These are phyloP conservation scores for Jamesozyma rosinii DNA, from an alignment of 805 yeast genomes.

Conservation along the genomic window DNA sequence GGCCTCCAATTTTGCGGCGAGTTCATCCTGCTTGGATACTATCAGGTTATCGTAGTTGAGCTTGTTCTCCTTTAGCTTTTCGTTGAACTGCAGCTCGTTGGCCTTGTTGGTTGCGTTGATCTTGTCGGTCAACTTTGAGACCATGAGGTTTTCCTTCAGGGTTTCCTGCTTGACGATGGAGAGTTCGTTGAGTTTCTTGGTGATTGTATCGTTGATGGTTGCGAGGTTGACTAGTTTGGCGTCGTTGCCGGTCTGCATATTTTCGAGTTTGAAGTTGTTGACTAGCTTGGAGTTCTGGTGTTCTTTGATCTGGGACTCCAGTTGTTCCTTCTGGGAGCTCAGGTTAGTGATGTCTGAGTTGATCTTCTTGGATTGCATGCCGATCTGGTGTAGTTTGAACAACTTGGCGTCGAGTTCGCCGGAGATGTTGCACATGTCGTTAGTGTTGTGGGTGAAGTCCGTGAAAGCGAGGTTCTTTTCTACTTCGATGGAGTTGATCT, in stretches of 20 bases:
- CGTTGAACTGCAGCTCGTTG: constrained; percentile 20
- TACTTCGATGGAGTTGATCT: constrained; percentile 19
- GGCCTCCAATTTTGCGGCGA: constrained; percentile 14
- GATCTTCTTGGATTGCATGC: constrained; percentile 13
- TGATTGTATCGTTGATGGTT: constrained; percentile 19
- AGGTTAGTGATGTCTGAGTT: constrained; percentile 17
- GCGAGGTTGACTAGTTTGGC: constrained; percentile 18
- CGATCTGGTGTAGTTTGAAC: constrained; percentile 18
- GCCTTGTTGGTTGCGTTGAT: constrained; percentile 21
- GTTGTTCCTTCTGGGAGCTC: constrained; percentile 8
- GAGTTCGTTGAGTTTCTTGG: constrained; percentile 14
- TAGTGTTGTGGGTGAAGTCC: constrained; percentile 17
- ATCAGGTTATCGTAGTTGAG: constrained; percentile 19
- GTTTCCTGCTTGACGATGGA: constrained; percentile 24
- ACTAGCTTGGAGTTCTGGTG: constrained; percentile 11
- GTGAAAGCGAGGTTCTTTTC: constrained; percentile 14
- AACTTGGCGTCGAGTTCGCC: constrained; percentile 24
- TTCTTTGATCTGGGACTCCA: constrained; percentile 15
- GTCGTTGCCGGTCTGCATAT: constrained; percentile 17
- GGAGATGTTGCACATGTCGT: constrained; percentile 16
- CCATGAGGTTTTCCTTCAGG: constrained; percentile 21
- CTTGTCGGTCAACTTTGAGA: constrained; percentile 21
- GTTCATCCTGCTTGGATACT: constrained; percentile 20
- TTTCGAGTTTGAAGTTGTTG: constrained; percentile 20
- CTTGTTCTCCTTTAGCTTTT: constrained; percentile 21